These are phyloP conservation scores for Boletus smithii DNA, from an alignment of 1,284 basidiomycete species.

Conservation along the genomic window DNA sequence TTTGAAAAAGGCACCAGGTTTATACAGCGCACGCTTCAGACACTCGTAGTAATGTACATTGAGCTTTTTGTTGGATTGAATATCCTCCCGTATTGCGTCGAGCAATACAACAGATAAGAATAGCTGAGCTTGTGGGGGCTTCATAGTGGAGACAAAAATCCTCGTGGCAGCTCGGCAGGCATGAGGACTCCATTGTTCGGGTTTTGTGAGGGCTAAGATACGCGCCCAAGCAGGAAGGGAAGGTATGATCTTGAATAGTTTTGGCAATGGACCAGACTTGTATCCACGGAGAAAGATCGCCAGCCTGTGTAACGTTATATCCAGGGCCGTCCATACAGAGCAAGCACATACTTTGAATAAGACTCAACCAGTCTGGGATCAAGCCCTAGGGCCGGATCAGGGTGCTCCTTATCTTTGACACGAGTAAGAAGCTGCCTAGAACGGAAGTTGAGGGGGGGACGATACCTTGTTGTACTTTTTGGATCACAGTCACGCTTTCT, in stretches of 20 bases:
- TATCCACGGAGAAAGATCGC: constrained; percentile 87
- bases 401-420: constrained; percentile 55
- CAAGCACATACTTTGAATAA: constrained; percentile 77
- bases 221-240: constrained; percentile 96
- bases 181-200: constrained; percentile 94
- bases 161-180: constrained; percentile 92
- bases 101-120: constrained; percentile 92
- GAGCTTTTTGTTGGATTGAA: constrained; percentile 82
- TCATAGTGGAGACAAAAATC: constrained; percentile 96
- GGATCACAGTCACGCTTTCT: constrained; percentile 49
- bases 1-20: constrained; percentile 98
- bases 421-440: not conserved
- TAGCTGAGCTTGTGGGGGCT: constrained; percentile 91
- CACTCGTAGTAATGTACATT: constrained; percentile 94
- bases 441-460: constrained; percentile 7
- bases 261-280: constrained; percentile 94
- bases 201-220: constrained; percentile 89
- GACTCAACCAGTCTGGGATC: constrained; percentile 97
- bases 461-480: constrained; percentile 57
- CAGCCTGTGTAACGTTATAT: constrained; percentile 45
- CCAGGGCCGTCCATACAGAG: not conserved
- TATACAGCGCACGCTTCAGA: constrained; percentile 90
- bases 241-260: constrained; percentile 98
- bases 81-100: constrained; percentile 89
- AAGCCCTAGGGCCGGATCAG: constrained; percentile 87